phyloP scores from a whole-genome alignment of 83 land plant species.

The Picea abies region DNA sequence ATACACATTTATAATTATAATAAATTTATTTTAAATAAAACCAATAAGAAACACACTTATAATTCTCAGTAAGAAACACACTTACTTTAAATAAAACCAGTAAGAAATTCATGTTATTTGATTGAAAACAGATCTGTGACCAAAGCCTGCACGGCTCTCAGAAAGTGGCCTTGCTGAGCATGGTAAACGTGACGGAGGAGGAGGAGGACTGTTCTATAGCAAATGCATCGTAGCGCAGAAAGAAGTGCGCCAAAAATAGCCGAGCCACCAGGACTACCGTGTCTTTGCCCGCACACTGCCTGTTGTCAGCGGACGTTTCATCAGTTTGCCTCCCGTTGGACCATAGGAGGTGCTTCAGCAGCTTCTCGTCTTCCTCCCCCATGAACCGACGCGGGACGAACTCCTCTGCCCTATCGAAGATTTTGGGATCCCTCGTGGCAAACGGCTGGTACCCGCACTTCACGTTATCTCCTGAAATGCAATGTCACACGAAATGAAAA shows the following conservation, averaged over 20 bases:
- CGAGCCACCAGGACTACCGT: conserved; percentile 54
- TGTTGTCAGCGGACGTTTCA: conserved; percentile 53
- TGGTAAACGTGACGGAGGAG: conserved; percentile 34
- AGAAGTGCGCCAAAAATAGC: conserved; percentile 68
- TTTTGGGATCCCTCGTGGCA: conserved; percentile 65
- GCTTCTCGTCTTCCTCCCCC: conserved; percentile 42
- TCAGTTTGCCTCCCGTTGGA: conserved; percentile 82
- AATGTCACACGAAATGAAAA: no score
- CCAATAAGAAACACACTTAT: no score
- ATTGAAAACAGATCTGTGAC: no score
- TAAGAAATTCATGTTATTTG: no score
- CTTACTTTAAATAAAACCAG: no score
- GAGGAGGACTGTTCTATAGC: conserved; percentile 23
- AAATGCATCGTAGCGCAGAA: conserved; percentile 67
- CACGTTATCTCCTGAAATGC: no score
- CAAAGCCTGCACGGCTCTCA: no score
- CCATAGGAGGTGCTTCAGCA: conserved; percentile 67
- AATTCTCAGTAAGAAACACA: no score
- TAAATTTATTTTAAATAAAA: no score
- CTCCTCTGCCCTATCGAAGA: conserved; percentile 57
- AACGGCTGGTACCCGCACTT: conserved; percentile 67
- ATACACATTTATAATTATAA: no score
- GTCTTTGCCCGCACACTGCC: conserved; percentile 89
- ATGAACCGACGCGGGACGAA: conserved; percentile 68
- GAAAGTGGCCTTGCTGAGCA: conserved; percentile 15